Percentiles rank a stretch among this genome's conserved stretches.
Evolutionary conservation across 106 monocot species (phyloP).

Genomic region (Dactylorhiza incarnata): DNA sequence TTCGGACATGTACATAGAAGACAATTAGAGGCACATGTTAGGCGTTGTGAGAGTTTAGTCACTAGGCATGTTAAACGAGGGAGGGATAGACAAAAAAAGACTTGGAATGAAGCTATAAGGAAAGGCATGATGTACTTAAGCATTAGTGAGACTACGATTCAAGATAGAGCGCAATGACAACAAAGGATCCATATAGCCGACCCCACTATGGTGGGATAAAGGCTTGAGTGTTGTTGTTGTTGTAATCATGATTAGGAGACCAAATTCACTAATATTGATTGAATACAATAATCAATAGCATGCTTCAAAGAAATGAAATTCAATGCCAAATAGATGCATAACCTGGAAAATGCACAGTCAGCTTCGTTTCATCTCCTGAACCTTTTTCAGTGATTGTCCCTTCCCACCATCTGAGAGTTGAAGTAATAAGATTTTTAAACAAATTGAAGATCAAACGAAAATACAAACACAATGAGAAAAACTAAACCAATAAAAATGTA

Average conservation of each 20-base stretch:
- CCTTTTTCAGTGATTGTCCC: slow-evolving; percentile 65
- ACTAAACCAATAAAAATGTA: not conserved
- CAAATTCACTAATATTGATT: not conserved
- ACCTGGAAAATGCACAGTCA: slow-evolving; percentile 87
- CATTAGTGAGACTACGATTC: too few relatives aligned
- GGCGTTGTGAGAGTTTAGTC: too few relatives aligned
- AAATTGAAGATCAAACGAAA: not conserved
- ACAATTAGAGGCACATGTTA: too few relatives aligned
- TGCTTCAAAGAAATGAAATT: not conserved
- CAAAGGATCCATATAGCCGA: too few relatives aligned
- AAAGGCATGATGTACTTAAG: too few relatives aligned
- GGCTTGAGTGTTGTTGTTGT: too few relatives aligned
- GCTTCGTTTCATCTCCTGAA: slow-evolving; percentile 63
- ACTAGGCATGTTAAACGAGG: too few relatives aligned
- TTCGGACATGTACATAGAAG: too few relatives aligned
- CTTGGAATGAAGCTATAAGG: too few relatives aligned
- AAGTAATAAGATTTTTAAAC: not conserved
- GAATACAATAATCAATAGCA: not conserved
- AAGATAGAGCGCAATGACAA: too few relatives aligned
- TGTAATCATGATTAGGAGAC: not conserved
- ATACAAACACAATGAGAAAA: not conserved
- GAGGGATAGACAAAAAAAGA: too few relatives aligned
- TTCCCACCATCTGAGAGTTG: slow-evolving; percentile 74
- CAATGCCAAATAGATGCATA: not conserved
- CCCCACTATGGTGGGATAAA: too few relatives aligned